These are phyloP conservation scores for Saccharomyces hybrid DNA, from an alignment of 1,139 yeast genomes.

Conservation along the genomic window DNA sequence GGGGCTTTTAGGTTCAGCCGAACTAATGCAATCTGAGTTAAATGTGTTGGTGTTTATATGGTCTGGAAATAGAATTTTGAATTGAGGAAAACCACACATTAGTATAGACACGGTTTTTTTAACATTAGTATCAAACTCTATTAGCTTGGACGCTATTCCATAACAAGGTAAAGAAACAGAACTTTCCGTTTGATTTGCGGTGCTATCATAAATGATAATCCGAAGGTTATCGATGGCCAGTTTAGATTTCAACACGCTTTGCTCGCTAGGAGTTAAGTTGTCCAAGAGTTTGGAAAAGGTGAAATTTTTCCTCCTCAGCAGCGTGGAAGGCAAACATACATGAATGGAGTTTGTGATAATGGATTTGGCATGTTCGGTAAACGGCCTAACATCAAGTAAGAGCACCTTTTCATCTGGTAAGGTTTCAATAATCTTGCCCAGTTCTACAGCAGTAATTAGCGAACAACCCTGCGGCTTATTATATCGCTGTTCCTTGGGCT, in stretches of 20 bases:
- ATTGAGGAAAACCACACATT: constrained; percentile 32
- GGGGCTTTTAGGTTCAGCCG: background rate
- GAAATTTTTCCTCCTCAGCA: constrained; percentile 61
- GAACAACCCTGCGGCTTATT: constrained; percentile 18
- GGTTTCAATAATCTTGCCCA: constrained; percentile 12
- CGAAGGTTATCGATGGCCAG: constrained; percentile 11
- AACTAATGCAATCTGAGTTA: constrained; percentile 19
- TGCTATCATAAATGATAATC: constrained; percentile 34
- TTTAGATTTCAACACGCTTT: constrained; percentile 22
- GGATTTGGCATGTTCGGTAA: constrained; percentile 48
- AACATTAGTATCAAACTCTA: constrained; percentile 27
- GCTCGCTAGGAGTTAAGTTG: constrained; percentile 34
- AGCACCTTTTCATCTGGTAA: constrained; percentile 21
- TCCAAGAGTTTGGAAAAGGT: constrained; percentile 41
- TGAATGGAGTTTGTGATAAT: constrained; percentile 55
- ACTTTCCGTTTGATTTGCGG: constrained; percentile 22
- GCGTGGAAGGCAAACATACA: constrained; percentile 70
- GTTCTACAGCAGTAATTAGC: constrained; percentile 18
- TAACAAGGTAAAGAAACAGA: constrained; percentile 36
- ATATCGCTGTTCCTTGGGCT: constrained; percentile 20
- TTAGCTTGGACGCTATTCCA: constrained; percentile 43
- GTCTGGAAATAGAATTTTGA: constrained; percentile 20
- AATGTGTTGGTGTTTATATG: background rate
- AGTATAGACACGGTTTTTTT: constrained; percentile 32
- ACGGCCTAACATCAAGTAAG: constrained; percentile 64